A percentile compares a stretch with the other conserved stretches of the same genome.
Conservation (phyloP, 768 basidiomycete genomes). For the Paxillus involutus region DNA sequence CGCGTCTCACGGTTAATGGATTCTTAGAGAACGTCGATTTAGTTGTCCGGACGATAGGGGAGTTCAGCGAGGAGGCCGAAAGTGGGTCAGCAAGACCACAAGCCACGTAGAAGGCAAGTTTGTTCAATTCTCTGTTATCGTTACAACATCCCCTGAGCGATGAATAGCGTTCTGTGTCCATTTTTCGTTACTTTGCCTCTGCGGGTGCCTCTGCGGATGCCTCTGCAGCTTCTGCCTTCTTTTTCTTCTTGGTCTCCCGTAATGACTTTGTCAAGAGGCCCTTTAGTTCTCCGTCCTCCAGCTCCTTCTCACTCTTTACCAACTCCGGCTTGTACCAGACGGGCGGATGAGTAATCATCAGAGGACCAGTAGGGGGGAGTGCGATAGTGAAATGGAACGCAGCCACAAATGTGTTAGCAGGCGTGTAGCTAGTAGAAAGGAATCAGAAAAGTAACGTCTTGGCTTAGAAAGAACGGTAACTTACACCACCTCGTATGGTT, state of each 20-base stretch:
- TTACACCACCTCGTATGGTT: slow-evolving; percentile 93
- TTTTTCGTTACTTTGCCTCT: slow-evolving; percentile 26
- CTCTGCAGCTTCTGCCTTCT: slow-evolving; percentile 60
- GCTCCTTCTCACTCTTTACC: slow-evolving; percentile 84
- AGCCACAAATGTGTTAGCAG: slow-evolving; percentile 81
- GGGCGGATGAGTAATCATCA: slow-evolving; percentile 84
- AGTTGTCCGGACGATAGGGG: slow-evolving; percentile 75
- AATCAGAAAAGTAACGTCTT: background rate
- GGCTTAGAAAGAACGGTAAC: slow-evolving; percentile 29
- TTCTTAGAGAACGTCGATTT: slow-evolving; percentile 91
- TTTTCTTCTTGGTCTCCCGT: slow-evolving; percentile 92
- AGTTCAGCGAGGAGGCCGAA: slow-evolving; percentile 72
- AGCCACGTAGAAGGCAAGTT: slow-evolving; percentile 7
- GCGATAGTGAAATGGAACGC: slow-evolving; percentile 98
- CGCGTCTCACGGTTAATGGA: slow-evolving; percentile 79
- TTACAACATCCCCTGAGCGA: slow-evolving; percentile 13
- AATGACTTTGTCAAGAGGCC: slow-evolving; percentile 73
- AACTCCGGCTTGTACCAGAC: slow-evolving; percentile 93
- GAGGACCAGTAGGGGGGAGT: slow-evolving; percentile 84
- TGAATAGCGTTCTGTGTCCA: slow-evolving; percentile 18
- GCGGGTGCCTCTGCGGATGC: slow-evolving; percentile 31
- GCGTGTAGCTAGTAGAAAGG: slow-evolving; percentile 62
- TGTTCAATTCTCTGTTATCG: slow-evolving; percentile 11
- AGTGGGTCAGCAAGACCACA: slow-evolving; percentile 11
- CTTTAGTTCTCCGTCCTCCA: slow-evolving; percentile 88